Evolutionary conservation across 805 yeast species (phyloP), one percentile per base, ranked within the genome.

Genomic region (Geotrichum ghanense): DNA sequence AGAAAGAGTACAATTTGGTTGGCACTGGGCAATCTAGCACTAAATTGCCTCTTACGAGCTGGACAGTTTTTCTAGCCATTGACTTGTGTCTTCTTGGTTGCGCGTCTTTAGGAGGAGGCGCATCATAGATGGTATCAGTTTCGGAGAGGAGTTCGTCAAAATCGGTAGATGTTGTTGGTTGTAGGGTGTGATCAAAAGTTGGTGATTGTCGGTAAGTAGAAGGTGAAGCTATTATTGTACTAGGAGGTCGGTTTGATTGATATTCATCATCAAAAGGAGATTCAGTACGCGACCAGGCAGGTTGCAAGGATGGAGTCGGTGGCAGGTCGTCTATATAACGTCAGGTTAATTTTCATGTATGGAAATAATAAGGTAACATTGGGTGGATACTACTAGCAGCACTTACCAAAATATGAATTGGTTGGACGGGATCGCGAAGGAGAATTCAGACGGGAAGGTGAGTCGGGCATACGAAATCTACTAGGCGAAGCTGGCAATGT

Each of bases 11-110:
- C 49, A 92, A 71, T 51, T 89, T 92, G 21, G 88, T 80, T 10
- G 99, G 97, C 44, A 92, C 82, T 2, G 97, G 95, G 57, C 94
- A 90, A 61, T 92, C 97, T 47, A 92, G 71, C 10, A 89, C 87
- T 61, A 92, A 75, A 56, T 90, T 79, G 56, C 96, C 94, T 45
- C 81, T 70, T 48, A 81, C 83, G 42, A 88, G 74, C 58, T 79
- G 67, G 61, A 84, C 86, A 56, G 83, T 83, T 57, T 87, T 81
- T 57, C 81, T 76, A 41, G 81, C 73, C 53, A 75, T 72, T 2
- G 84, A 75, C 56, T 80, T 81, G 53, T 82, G 81, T 56, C 86
- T 76, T 45, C 78, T 73, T 7, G 85, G 84, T 51, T 65, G 69
- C 14, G 58, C 56, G 42, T 57, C 53, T 5, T 44, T 42, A 31